A percentile compares a stretch with the other conserved stretches of the same genome.
Conservation (phyloP, 192 early-diverging fungal species). For the Entomortierella parvispora region DNA sequence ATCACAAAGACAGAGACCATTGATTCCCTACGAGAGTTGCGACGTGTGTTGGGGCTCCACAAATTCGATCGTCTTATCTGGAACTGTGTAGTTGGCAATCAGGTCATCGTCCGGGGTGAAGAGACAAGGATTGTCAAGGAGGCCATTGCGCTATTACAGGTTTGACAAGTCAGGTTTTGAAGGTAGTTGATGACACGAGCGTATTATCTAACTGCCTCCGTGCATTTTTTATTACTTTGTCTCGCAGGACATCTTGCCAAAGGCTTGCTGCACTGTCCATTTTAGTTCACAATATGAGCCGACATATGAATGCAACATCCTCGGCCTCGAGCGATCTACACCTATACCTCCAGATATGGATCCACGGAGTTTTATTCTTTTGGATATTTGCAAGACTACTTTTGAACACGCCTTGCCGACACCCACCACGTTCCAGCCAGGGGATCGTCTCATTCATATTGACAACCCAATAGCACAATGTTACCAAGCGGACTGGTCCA, state of each 20-base stretch:
- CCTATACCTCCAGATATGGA: slow-evolving; percentile 45
- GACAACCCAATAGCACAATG: slow-evolving; percentile 1
- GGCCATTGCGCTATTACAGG: slow-evolving; percentile 29
- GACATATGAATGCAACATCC: slow-evolving; percentile 44
- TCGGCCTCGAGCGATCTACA: slow-evolving; percentile 38
- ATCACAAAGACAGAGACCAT: slow-evolving; percentile 1
- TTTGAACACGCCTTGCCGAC: slow-evolving; percentile 16
- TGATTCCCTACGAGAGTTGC: slow-evolving; percentile 34
- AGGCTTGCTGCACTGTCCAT: slow-evolving; percentile 34
- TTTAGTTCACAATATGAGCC: slow-evolving; percentile 31
- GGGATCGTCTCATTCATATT: not conserved
- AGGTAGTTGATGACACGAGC: too few relatives aligned
- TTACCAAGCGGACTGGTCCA: slow-evolving; percentile 50
- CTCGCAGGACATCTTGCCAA: slow-evolving; percentile 35
- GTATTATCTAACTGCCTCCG: too few relatives aligned
- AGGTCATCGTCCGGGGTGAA: slow-evolving; percentile 43
- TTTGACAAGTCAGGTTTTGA: too few relatives aligned
- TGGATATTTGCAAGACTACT: slow-evolving; percentile 27
- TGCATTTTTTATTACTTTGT: too few relatives aligned
- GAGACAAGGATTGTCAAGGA: slow-evolving; percentile 27
- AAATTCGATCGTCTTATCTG: slow-evolving; percentile 39
- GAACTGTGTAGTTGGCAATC: slow-evolving; percentile 42
- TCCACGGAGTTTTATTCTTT: slow-evolving; percentile 38
- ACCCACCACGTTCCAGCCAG: slow-evolving; percentile 18
- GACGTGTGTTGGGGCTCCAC: slow-evolving; percentile 19